Conservation (phyloP, 1,139 yeast species). For the Schwanniomyces etchellsii region DNA sequence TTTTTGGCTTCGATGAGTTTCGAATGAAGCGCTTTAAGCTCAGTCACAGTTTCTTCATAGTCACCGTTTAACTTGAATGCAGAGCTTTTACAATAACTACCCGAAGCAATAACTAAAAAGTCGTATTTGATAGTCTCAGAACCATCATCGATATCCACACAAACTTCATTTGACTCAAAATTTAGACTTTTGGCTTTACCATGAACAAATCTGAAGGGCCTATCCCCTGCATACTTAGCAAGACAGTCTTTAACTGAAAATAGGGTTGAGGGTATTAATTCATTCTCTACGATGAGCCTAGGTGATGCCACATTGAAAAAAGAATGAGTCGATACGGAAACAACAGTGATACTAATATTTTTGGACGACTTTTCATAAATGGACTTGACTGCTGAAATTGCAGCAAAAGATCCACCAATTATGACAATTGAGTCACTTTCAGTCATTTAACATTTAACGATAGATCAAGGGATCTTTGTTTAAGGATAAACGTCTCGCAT, state of each 20-base stretch:
- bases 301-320: conserved; percentile 19
- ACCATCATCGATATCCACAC: conserved; percentile 7
- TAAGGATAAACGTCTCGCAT: too few relatives aligned
- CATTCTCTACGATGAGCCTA: conserved; percentile 19
- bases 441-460: conserved; percentile 3
- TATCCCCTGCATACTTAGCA: conserved; percentile 5
- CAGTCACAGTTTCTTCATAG: conserved; percentile 9
- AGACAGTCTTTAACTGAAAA: conserved; percentile 11
- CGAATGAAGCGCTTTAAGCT: conserved; percentile 7
- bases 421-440: too few relatives aligned
- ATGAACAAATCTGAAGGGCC: conserved; percentile 8
- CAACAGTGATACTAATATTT: conserved; percentile 5
- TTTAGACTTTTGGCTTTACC: conserved; percentile 15
- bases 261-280: conserved; percentile 9
- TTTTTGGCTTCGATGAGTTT: conserved; percentile 14
- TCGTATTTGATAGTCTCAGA: conserved; percentile 14
- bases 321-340: conserved; percentile 14
- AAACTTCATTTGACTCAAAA: conserved; percentile 10
- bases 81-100: conserved; percentile 12
- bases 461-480: conserved; percentile 5
- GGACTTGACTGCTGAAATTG: conserved; percentile 18
- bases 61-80: conserved; percentile 16
- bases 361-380: conserved; percentile 7
- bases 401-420: conserved; percentile 35
- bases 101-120: conserved; percentile 22